Percentiles rank a stretch among this genome's conserved stretches.
phyloP scores from a whole-genome alignment of 129 eudicot species.

The Rutidosis leptorrhynchoides region DNA sequence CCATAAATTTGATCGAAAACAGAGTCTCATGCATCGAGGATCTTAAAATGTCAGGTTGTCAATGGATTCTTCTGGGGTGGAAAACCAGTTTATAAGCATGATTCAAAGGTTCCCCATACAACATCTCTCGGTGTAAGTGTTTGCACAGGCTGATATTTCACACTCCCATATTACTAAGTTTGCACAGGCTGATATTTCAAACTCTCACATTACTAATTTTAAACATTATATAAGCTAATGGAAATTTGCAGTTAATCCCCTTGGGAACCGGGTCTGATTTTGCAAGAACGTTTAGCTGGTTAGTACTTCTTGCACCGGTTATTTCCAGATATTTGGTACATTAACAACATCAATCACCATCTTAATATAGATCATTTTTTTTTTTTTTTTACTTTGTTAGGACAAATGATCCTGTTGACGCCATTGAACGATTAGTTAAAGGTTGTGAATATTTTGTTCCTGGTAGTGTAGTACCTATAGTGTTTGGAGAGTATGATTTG shows the following conservation, averaged over 20 bases:
- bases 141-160: slow-evolving; percentile 8
- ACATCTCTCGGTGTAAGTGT: slow-evolving; percentile 91
- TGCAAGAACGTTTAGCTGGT: slow-evolving; percentile 96
- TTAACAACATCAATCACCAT: slow-evolving; percentile 2
- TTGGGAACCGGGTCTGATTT: slow-evolving; percentile 97
- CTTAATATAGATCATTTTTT: slow-evolving; percentile 19
- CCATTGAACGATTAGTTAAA: slow-evolving; percentile 87
- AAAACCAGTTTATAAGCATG: slow-evolving; percentile 57
- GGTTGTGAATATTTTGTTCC: slow-evolving; percentile 45
- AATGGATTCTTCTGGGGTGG: slow-evolving; percentile 95
- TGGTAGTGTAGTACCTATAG: slow-evolving; percentile 6
- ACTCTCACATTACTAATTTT: neutral
- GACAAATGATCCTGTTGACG: slow-evolving; percentile 76
- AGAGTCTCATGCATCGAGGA: slow-evolving; percentile 8
- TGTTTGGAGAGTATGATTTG: slow-evolving; percentile 17
- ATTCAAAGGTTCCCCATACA: slow-evolving; percentile 44
- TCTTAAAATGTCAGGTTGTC: slow-evolving; percentile 57
- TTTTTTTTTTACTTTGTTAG: slow-evolving; percentile 40
- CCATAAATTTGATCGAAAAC: neutral
- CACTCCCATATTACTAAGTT: neutral
- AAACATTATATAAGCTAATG: slow-evolving; percentile 12
- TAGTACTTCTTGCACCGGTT: slow-evolving; percentile 31
- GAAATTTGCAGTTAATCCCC: slow-evolving; percentile 62
- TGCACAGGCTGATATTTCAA: neutral
- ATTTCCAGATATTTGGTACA: slow-evolving; percentile 16